These are phyloP conservation scores for Moricandia arvensis DNA, from an alignment of 345 rosid species.

Conservation along the genomic window DNA sequence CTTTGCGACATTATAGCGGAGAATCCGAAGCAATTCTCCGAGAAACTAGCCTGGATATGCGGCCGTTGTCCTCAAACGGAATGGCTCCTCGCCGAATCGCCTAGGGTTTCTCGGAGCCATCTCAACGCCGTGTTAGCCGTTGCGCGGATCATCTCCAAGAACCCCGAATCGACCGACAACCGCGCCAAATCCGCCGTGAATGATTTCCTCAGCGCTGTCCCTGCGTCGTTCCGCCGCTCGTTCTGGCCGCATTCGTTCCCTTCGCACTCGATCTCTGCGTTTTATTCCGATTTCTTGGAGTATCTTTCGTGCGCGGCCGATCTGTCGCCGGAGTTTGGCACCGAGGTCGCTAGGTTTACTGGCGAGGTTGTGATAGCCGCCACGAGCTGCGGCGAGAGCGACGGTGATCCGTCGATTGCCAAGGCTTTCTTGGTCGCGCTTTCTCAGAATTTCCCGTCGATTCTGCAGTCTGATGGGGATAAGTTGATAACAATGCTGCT, in stretches of 20 bases:
- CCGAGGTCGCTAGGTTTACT: constrained; percentile 59
- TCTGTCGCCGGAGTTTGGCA: constrained; percentile 49
- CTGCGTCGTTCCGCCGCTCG: constrained; percentile 66
- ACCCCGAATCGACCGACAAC: constrained; percentile 47
- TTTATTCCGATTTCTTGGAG: constrained; percentile 62
- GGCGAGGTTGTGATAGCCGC: constrained; percentile 67
- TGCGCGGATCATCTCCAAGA: constrained; percentile 68
- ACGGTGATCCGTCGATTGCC: constrained; percentile 49
- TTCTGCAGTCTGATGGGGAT: constrained; percentile 68
- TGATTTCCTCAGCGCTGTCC: constrained; percentile 65
- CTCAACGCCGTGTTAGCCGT: constrained; percentile 91
- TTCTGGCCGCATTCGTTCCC: constrained; percentile 94
- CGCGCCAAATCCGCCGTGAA: constrained; percentile 58
- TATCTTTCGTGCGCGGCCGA: constrained; percentile 59
- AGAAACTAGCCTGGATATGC: constrained; percentile 85
- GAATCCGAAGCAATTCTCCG: constrained; percentile 74
- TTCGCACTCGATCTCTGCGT: constrained; percentile 55
- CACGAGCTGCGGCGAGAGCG: constrained; percentile 33
- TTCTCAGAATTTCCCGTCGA: constrained; percentile 69
- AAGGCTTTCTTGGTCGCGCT: constrained; percentile 71
- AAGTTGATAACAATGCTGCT: constrained; percentile 60
- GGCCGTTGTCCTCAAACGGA: constrained; percentile 88
- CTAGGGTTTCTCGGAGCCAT: constrained; percentile 77
- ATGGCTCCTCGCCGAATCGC: constrained; percentile 57
- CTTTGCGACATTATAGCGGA: constrained; percentile 78